Conservation (phyloP, 768 basidiomycete species). For the Mycena epipterygia region DNA sequence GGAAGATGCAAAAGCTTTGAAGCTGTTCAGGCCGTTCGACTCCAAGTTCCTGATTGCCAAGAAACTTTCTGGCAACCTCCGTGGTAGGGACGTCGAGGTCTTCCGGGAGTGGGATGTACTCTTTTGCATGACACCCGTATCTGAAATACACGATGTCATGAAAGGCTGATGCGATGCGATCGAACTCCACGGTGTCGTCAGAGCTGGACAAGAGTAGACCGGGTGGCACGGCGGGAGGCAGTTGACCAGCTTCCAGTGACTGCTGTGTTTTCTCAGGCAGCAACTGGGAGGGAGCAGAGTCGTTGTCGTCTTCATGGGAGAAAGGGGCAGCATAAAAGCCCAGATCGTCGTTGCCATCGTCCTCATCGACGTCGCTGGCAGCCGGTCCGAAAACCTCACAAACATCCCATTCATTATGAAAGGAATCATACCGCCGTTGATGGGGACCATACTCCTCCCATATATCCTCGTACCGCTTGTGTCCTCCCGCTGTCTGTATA, state of each 20-base stretch:
- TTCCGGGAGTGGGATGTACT: no score
- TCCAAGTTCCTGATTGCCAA: background rate
- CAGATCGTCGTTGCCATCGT: background rate
- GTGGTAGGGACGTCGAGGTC: background rate
- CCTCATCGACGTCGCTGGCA: background rate
- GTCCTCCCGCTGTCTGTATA: background rate
- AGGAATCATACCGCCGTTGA: slow-evolving; percentile 12
- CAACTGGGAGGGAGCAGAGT: background rate
- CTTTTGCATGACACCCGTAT: background rate
- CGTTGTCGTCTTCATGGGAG: background rate
- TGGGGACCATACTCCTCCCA: slow-evolving; percentile 3
- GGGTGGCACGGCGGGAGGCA: no score
- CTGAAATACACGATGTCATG: background rate
- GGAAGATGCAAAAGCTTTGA: background rate
- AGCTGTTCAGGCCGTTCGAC: background rate
- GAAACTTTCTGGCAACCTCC: background rate
- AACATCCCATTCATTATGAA: slow-evolving; percentile 16
- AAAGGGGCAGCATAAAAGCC: background rate
- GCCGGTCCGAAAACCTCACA: slow-evolving; percentile 4
- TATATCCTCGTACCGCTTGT: background rate
- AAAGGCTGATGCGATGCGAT: background rate
- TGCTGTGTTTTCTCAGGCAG: background rate
- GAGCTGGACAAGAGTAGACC: background rate
- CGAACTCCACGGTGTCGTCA: background rate
- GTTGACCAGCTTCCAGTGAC: background rate